These are phyloP conservation scores for Selaginella tamariscina DNA, from an alignment of 75 land plant genomes.

Conservation along the genomic window DNA sequence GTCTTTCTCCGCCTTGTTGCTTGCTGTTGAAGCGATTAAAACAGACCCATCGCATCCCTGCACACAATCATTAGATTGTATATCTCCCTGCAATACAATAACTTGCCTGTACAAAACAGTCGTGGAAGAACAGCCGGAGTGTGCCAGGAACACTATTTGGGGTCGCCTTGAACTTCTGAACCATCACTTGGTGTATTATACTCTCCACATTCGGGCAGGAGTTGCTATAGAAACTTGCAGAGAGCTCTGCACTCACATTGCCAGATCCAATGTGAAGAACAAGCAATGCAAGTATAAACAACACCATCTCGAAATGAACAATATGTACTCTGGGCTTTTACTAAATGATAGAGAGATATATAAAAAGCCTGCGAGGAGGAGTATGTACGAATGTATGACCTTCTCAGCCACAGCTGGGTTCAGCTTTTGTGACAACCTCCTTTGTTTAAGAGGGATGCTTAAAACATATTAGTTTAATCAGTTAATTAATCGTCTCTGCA, in stretches of 20 bases:
- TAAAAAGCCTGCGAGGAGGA: too few relatives aligned
- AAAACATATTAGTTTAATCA: too few relatives aligned
- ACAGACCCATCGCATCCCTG: not conserved
- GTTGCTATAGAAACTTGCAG: conserved; percentile 25
- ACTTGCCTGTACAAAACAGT: conserved; percentile 25
- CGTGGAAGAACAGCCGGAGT: conserved; percentile 44
- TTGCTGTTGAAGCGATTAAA: not conserved
- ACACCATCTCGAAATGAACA: too few relatives aligned
- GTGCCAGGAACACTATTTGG: conserved; percentile 34
- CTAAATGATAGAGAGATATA: too few relatives aligned
- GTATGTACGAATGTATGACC: too few relatives aligned
- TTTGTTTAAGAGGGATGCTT: too few relatives aligned
- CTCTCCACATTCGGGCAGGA: conserved; percentile 43
- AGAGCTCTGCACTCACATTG: conserved; percentile 15
- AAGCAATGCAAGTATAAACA: too few relatives aligned
- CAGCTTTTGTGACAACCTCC: too few relatives aligned
- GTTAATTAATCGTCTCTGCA: too few relatives aligned
- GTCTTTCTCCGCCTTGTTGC: not conserved
- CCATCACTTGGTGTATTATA: conserved; percentile 26
- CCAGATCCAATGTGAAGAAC: not conserved
- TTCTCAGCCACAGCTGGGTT: too few relatives aligned
- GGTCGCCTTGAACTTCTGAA: conserved; percentile 30
- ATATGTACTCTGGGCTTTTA: too few relatives aligned
- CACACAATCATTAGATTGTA: not conserved
- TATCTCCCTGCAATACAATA: not conserved